Conservation (phyloP, 140 eudicot species). For the Cichorium intybus region DNA sequence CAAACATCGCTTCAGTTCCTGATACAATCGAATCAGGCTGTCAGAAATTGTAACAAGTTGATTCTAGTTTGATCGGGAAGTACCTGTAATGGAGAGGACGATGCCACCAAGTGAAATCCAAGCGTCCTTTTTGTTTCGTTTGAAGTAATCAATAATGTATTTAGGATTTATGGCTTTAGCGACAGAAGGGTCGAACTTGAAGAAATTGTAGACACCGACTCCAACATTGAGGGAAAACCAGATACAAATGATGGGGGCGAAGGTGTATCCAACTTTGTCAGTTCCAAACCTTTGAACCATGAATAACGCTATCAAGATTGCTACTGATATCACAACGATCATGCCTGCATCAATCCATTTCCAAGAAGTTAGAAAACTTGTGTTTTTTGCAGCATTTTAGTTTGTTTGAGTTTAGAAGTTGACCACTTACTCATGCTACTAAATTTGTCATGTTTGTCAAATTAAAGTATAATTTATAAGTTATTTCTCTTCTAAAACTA, state of each 20-base stretch:
- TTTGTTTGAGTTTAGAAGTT: no score
- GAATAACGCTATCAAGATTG: conserved; percentile 51
- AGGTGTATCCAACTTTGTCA: conserved; percentile 69
- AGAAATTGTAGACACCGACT: conserved; percentile 62
- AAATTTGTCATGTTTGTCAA: no score
- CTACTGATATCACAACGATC: conserved; percentile 56
- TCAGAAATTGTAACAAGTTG: not conserved
- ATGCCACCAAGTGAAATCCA: conserved; percentile 90
- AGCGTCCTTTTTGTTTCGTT: conserved; percentile 52
- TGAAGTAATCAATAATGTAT: conserved; percentile 61
- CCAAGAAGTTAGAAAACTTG: no score
- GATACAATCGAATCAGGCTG: not conserved
- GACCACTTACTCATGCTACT: no score
- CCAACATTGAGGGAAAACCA: conserved; percentile 61
- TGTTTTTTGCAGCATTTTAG: no score
- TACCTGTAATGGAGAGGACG: conserved; percentile 76
- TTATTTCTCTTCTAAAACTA: no score
- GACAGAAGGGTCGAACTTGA: conserved; percentile 60
- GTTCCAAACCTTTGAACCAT: conserved; percentile 76
- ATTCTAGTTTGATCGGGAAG: not conserved
- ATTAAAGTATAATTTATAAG: no score
- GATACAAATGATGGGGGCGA: conserved; percentile 60
- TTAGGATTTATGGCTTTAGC: conserved; percentile 68
- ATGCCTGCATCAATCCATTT: conserved; percentile 32
- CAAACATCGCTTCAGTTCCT: conserved; percentile 87